Evolutionary conservation across 1,284 basidiomycete species (phyloP), one percentile per base, ranked within the genome.

Genomic region (Tetrapyrgos nigripes): DNA sequence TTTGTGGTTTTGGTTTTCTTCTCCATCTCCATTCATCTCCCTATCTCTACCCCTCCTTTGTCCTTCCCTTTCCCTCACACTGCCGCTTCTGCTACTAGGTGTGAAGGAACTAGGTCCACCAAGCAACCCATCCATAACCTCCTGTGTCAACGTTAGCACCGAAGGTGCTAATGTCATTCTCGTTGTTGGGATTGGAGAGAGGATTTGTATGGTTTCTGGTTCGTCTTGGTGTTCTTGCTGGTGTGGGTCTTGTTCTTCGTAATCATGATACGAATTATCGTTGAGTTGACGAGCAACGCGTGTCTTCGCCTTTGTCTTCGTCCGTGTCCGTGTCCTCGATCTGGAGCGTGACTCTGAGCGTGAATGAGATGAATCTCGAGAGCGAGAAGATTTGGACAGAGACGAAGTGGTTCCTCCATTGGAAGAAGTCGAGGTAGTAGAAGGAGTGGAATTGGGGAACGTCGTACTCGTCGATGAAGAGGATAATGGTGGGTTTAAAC

Each of bases 401-500:
- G 82, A 71, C 10, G 29, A 52, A 17, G 21, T 14, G 50, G 19
- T 17, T n/a, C n/a, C n/a, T n/a, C 14, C 28, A 37, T 33, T 27
- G 6, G 78, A 62, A 3, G 72, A 73, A 5, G 37, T 17, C 4
- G 37, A 40, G 13, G 37, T 40, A 8, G 37, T n/a, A 3, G 76
- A 76, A 3, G 54, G 47, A 26, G 76, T 81, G 4, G 80, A 82
- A 58, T 81, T 81, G 17, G 81, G 81, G n/a, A 79, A 81, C 28
- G 73, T 64, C 28, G 76, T 79, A 17, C 72, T 73, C 0, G 37
- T 33, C 28, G 33, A 27, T 23, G 48, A 21, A 23, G 24, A 24
- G 1, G 17, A 26, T 23, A 37, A 24, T n/a, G 60, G 44, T 14
- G 47, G 47, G 44, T 50, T 47, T 44, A 53, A 29, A n/a, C n/a